Conservation (phyloP, 352 stramenopile species). For the Phytopythium montanum region DNA sequence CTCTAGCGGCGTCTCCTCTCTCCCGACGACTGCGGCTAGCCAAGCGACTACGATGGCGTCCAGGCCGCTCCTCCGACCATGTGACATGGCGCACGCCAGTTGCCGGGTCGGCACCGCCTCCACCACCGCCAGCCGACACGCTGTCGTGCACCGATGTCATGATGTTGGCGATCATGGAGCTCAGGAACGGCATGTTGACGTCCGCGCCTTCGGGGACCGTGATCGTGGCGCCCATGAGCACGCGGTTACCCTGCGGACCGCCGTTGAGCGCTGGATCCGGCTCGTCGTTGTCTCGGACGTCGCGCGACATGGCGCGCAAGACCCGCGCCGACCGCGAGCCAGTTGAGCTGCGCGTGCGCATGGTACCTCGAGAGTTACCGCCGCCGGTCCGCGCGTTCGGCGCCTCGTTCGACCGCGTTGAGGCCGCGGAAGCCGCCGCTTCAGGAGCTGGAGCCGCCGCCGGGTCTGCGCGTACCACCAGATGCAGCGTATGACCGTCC, state of each 20-base stretch:
- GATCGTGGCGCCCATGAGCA: conserved; percentile 80
- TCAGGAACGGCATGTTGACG: conserved; percentile 80
- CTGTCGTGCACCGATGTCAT: conserved; percentile 45
- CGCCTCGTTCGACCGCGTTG: not conserved
- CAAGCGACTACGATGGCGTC: not conserved
- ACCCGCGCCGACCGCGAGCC: not conserved
- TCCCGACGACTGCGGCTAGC: conserved; percentile 6
- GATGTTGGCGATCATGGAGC: conserved; percentile 79
- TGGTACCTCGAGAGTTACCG: not conserved
- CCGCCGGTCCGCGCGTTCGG: not conserved
- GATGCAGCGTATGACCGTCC: conserved; percentile 78
- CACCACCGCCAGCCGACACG: conserved; percentile 12
- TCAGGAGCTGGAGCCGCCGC: not conserved
- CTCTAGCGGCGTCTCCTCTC: not conserved
- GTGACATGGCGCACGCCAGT: not conserved
- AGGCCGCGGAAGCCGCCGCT: not conserved
- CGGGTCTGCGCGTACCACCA: conserved; percentile 57
- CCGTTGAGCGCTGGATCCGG: conserved; percentile 48
- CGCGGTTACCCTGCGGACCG: conserved; percentile 22
- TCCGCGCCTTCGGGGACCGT: conserved; percentile 55
- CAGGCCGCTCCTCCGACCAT: conserved; percentile 1
- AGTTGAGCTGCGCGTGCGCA: conserved; percentile 9
- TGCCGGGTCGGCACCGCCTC: not conserved
- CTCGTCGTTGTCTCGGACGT: conserved; percentile 55
- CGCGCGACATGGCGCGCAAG: conserved; percentile 9